These are phyloP conservation scores for Fonsecaea nubica DNA, from an alignment of 2,329 filamentous ascomycete genomes.

Conservation along the genomic window DNA sequence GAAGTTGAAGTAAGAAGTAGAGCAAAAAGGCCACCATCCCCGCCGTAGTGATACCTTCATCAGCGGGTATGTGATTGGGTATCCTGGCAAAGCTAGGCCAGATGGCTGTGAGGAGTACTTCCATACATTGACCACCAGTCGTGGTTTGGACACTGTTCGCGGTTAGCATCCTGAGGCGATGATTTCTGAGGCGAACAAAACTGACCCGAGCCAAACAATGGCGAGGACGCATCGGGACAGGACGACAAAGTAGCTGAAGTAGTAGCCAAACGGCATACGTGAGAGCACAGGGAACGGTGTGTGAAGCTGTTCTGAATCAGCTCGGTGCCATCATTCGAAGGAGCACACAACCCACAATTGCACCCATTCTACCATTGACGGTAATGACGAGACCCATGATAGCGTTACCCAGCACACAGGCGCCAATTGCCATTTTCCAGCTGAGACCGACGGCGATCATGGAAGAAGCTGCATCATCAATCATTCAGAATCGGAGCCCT, in stretches of 20 bases:
- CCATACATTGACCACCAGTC: slow-evolving; percentile 37
- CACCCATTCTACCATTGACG: slow-evolving; percentile 63
- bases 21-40: slow-evolving; percentile 55
- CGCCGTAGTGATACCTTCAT: slow-evolving; percentile 54
- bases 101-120: slow-evolving; percentile 50
- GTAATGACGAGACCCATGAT: slow-evolving; percentile 66
- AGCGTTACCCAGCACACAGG: slow-evolving; percentile 44
- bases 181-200: slow-evolving; percentile 57
- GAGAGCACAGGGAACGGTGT: slow-evolving; percentile 64
- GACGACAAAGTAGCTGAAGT: slow-evolving; percentile 62
- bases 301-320: slow-evolving; percentile 49
- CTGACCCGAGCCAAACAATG: slow-evolving; percentile 59
- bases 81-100: slow-evolving; percentile 55
- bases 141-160: slow-evolving; percentile 35
- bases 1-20: slow-evolving; percentile 55
- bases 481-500: slow-evolving; percentile 23
- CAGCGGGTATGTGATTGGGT: slow-evolving; percentile 50
- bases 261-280: slow-evolving; percentile 64
- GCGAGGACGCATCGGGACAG: slow-evolving; percentile 61
- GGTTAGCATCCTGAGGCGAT: slow-evolving; percentile 51
- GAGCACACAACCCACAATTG: slow-evolving; percentile 40
- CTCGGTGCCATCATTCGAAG: slow-evolving; percentile 15
- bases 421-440: slow-evolving; percentile 50
- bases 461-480: slow-evolving; percentile 42
- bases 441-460: slow-evolving; percentile 61